Evolutionary conservation across 2,329 filamentous ascomycete species (phyloP).

Genomic region (Fusarium goolgardi): DNA sequence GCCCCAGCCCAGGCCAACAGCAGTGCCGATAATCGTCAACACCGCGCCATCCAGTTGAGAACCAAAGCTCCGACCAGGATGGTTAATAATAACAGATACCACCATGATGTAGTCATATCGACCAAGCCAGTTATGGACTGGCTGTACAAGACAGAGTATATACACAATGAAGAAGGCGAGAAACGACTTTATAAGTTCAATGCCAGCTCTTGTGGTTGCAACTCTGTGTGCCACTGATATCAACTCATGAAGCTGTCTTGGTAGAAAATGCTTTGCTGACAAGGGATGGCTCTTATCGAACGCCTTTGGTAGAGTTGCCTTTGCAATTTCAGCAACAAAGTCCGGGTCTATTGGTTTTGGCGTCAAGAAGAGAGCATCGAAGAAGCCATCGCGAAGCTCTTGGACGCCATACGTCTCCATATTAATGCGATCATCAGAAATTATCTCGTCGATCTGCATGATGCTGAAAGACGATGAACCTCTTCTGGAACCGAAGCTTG

Average conservation of each 20-base stretch:
- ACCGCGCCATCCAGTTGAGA: constrained; percentile 67
- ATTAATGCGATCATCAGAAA: constrained; percentile 51
- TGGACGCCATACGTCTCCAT: constrained; percentile 57
- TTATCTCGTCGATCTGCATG: constrained; percentile 51
- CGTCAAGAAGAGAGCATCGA: constrained; percentile 61
- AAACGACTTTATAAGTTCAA: constrained; percentile 65
- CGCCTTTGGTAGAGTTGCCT: constrained; percentile 58
- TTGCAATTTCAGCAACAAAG: constrained; percentile 56
- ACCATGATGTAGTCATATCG: constrained; percentile 66
- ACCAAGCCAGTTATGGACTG: constrained; percentile 62
- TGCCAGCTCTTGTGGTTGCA: constrained; percentile 61
- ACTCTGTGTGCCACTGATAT: constrained; percentile 55
- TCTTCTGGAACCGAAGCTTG: constrained; percentile 43
- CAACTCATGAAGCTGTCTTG: constrained; percentile 60
- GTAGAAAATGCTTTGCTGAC: constrained; percentile 59
- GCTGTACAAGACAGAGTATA: constrained; percentile 64
- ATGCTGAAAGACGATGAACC: constrained; percentile 47
- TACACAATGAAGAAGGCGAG: constrained; percentile 68
- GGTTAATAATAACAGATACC: constrained; percentile 68
- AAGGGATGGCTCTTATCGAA: constrained; percentile 61
- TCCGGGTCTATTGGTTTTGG: constrained; percentile 54
- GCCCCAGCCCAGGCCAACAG: constrained; percentile 66
- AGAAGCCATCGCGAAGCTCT: constrained; percentile 60
- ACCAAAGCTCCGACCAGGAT: constrained; percentile 66
- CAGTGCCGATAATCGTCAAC: constrained; percentile 65